Conservation (phyloP, 2,329 filamentous ascomycete genomes). For the Stemphylium beticola region DNA sequence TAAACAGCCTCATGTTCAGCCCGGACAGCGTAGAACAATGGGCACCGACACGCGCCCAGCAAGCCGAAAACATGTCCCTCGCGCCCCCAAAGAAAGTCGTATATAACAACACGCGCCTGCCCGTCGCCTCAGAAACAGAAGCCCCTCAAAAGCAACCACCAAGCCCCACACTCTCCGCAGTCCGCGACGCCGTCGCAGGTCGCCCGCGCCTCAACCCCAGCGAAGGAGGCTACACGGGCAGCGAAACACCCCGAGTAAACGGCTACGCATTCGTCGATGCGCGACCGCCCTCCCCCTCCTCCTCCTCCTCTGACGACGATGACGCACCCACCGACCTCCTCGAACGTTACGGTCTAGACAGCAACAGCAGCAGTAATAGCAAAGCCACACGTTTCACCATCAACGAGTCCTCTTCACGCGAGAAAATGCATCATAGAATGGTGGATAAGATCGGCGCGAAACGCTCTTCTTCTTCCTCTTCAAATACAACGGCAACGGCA, state of each 20-base stretch:
- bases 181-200: constrained; percentile 83
- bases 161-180: constrained; percentile 81
- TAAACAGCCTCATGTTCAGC: constrained; percentile 87
- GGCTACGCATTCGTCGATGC: constrained; percentile 96
- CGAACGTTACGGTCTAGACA: constrained; percentile 52
- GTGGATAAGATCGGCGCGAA: constrained; percentile 49
- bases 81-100: constrained; percentile 77
- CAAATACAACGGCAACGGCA: neutral
- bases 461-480: constrained; percentile 6
- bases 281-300: constrained; percentile 79
- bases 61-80: constrained; percentile 71
- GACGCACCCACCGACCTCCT: constrained; percentile 50
- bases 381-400: constrained; percentile 69
- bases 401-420: constrained; percentile 74
- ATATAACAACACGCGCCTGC: constrained; percentile 84
- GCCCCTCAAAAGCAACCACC: constrained; percentile 61
- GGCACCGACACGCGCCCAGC: constrained; percentile 67
- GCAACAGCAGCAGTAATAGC: neutral
- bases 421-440: constrained; percentile 78
- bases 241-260: constrained; percentile 87
- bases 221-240: constrained; percentile 66
- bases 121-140: constrained; percentile 45
- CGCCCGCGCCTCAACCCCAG: constrained; percentile 67
- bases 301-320: constrained; percentile 52
- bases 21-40: constrained; percentile 68